These are phyloP conservation scores for Malus hybrid DNA, from an alignment of 331 rosid species.

Conservation along the genomic window DNA sequence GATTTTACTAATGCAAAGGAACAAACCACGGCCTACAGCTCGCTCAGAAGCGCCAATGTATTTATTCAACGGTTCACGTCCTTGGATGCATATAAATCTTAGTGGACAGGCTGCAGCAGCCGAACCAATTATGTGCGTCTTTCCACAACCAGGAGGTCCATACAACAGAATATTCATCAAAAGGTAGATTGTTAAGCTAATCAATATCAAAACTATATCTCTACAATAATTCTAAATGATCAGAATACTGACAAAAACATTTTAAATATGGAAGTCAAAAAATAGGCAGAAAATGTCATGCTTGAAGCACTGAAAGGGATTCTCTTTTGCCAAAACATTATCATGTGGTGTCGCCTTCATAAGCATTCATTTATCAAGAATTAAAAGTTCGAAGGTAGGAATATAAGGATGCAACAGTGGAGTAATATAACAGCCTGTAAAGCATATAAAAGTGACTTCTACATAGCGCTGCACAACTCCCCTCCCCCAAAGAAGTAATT, in stretches of 20 bases:
- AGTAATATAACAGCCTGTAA: no score
- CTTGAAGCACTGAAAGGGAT: neutral
- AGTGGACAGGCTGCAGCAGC: conserved; percentile 91
- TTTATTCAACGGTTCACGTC: conserved; percentile 91
- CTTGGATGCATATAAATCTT: conserved; percentile 84
- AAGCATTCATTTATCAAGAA: no score
- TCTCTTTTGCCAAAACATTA: no score
- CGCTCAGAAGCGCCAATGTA: conserved; percentile 98
- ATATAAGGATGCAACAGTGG: no score
- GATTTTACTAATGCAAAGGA: neutral
- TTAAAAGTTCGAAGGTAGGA: no score
- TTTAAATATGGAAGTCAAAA: neutral
- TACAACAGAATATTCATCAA: conserved; percentile 86
- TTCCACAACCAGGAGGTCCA: conserved; percentile 98
- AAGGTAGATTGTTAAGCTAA: conserved; percentile 8
- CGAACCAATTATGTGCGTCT: conserved; percentile 93
- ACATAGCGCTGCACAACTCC: no score
- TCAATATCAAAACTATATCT: neutral
- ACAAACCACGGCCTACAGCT: conserved; percentile 61
- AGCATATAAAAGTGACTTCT: no score
- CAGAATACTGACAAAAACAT: neutral
- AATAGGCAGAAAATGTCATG: neutral
- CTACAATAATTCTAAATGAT: neutral
- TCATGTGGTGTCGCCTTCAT: no score
- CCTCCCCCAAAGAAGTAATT: no score